These are phyloP conservation scores for Silene conica DNA, from an alignment of 148 eudicot genomes.

Conservation along the genomic window DNA sequence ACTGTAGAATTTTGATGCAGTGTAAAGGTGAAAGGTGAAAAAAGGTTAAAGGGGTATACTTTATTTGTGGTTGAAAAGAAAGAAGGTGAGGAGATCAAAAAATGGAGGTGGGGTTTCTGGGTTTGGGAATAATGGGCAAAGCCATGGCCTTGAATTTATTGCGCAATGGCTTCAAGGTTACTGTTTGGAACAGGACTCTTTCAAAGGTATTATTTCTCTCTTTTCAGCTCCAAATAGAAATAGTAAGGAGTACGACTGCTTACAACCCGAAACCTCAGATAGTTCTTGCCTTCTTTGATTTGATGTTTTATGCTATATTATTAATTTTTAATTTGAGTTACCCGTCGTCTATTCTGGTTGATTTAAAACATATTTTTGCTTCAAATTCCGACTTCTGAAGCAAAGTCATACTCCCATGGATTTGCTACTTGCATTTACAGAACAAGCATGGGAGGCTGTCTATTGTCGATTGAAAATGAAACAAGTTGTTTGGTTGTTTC, in stretches of 20 bases:
- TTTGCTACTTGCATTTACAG: too few species aligned
- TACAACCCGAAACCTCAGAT: too few species aligned
- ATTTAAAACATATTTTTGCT: not conserved
- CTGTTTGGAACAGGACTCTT: slow-evolving; percentile 93
- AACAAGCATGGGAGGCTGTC: too few species aligned
- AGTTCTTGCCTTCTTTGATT: too few species aligned
- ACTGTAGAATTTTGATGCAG: slow-evolving; percentile 13
- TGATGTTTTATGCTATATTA: too few species aligned
- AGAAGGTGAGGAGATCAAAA: not conserved
- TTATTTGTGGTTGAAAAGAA: not conserved
- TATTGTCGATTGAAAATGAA: too few species aligned
- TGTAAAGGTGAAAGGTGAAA: not conserved
- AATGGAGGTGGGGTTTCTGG: slow-evolving; percentile 88
- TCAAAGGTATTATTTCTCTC: slow-evolving; percentile 49
- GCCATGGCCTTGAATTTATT: slow-evolving; percentile 91
- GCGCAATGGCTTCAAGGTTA: slow-evolving; percentile 68
- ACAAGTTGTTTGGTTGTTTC: too few species aligned
- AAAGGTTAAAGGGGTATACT: not conserved
- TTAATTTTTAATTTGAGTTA: too few species aligned
- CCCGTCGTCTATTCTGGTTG: too few species aligned
- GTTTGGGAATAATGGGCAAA: slow-evolving; percentile 92
- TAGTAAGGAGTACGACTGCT: too few species aligned
- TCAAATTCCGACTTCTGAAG: not conserved
- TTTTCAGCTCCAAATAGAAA: not conserved
- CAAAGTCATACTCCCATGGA: not conserved